A percentile compares a stretch with the other conserved stretches of the same genome.
Evolutionary conservation across 805 yeast genomes (phyloP).

Genomic region (Saccharomycodes ludwigii): DNA sequence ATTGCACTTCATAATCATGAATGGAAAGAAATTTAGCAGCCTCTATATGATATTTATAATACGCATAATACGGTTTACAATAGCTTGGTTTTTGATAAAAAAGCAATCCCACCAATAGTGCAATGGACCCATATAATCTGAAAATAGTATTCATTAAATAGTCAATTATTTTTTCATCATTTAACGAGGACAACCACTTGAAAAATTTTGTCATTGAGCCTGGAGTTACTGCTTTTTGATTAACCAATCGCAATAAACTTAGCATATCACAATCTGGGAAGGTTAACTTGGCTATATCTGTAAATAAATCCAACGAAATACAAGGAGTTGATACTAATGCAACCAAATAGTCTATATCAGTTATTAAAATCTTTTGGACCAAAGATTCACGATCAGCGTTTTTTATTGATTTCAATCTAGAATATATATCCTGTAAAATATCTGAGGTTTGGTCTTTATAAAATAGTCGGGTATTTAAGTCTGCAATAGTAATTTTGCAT

Average conservation of each 20-base stretch:
- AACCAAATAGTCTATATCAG: slow-evolving; percentile 14
- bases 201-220: too few species aligned
- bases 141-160: slow-evolving; percentile 16
- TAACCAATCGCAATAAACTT: not conserved
- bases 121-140: slow-evolving; percentile 15
- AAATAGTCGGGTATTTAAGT: slow-evolving; percentile 65
- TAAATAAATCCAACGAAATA: slow-evolving; percentile 16
- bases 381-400: too few species aligned
- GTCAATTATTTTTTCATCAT: not conserved
- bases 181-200: not conserved
- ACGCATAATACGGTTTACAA: slow-evolving; percentile 10
- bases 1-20: slow-evolving; percentile 17
- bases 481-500: slow-evolving; percentile 49
- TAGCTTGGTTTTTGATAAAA: slow-evolving; percentile 14
- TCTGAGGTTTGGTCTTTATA: slow-evolving; percentile 82
- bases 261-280: too few species aligned
- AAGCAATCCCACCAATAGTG: slow-evolving; percentile 21
- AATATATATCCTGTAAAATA: slow-evolving; percentile 59
- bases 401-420: too few species aligned
- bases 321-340: slow-evolving; percentile 12
- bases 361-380: slow-evolving; percentile 13
- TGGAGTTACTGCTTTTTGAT: not conserved
- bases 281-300: slow-evolving; percentile 17
- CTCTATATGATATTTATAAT: slow-evolving; percentile 19
- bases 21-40: slow-evolving; percentile 19